Evolutionary conservation across 495 filamentous ascomycete species (phyloP).

Genomic region (Lasiosphaeria ovina): DNA sequence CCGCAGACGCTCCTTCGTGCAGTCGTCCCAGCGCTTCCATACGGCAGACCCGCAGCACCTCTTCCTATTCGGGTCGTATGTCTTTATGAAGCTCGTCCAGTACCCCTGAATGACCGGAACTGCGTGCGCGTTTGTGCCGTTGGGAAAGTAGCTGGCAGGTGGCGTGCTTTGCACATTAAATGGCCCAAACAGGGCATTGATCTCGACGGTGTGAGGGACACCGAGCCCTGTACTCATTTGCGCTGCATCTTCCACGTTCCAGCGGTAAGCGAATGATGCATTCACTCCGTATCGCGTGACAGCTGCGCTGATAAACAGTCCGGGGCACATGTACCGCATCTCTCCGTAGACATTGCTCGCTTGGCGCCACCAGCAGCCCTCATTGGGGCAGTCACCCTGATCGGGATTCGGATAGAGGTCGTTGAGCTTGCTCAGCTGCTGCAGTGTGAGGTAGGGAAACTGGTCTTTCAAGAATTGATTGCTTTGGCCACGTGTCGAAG

Average conservation of each 20-base stretch:
- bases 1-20: constrained; percentile 45
- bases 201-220: constrained; percentile 60
- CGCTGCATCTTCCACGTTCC: constrained; percentile 57
- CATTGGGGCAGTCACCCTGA: constrained; percentile 36
- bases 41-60: constrained; percentile 27
- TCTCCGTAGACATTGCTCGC: constrained; percentile 65
- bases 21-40: constrained; percentile 32
- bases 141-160: constrained; percentile 54
- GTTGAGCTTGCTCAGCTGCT: constrained; percentile 57
- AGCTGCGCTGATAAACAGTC: constrained; percentile 52
- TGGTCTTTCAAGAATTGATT: constrained; percentile 61
- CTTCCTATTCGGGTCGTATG: constrained; percentile 61
- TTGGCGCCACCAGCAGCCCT: constrained; percentile 58
- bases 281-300: constrained; percentile 37
- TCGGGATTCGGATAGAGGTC: constrained; percentile 55
- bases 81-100: constrained; percentile 66
- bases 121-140: constrained; percentile 48
- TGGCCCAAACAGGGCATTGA: constrained; percentile 59
- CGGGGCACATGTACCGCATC: constrained; percentile 71
- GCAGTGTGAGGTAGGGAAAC: constrained; percentile 55
- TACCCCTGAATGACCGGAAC: constrained; percentile 62
- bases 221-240: constrained; percentile 53
- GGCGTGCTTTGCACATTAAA: constrained; percentile 23
- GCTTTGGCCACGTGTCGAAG: constrained; percentile 44
- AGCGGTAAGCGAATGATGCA: constrained; percentile 62